phyloP scores from a whole-genome alignment of 768 basidiomycete genomes.

The Trametes villosa region DNA sequence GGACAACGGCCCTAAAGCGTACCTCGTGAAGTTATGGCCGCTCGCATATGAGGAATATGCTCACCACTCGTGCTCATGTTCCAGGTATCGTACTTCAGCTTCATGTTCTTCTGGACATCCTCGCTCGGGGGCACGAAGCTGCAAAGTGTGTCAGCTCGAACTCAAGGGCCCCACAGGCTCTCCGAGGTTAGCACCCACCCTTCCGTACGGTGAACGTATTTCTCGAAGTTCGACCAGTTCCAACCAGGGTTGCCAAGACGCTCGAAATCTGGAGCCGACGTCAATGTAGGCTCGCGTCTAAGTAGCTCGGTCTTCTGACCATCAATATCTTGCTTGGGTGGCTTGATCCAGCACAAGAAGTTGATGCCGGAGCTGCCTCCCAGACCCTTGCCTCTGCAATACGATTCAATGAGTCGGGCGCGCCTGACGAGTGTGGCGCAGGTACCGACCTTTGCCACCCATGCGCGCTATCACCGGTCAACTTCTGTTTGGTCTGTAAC shows the following conservation, averaged over 20 bases:
- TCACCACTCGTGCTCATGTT: conserved; percentile 27
- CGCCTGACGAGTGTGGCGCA: neutral
- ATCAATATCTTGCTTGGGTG: conserved; percentile 29
- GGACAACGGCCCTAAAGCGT: conserved; percentile 23
- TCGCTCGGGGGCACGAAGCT: conserved; percentile 25
- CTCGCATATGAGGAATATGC: neutral
- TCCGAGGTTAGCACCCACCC: conserved; percentile 16
- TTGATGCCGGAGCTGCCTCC: conserved; percentile 34
- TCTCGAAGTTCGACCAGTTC: conserved; percentile 31
- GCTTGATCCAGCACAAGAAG: conserved; percentile 30
- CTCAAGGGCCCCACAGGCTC: no score
- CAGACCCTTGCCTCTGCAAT: conserved; percentile 30
- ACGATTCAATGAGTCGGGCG: neutral
- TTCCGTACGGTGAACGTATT: conserved; percentile 28
- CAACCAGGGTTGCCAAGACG: conserved; percentile 34
- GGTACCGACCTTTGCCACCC: conserved; percentile 18
- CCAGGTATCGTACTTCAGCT: conserved; percentile 24
- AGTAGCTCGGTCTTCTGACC: conserved; percentile 14
- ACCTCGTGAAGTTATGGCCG: neutral
- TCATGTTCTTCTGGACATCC: conserved; percentile 7
- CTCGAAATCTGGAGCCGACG: conserved; percentile 24
- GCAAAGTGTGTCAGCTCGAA: neutral
- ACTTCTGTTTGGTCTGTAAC: conserved; percentile 18
- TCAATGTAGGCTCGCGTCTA: neutral
- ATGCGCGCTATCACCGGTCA: conserved; percentile 7